Conservation (phyloP, 2,329 filamentous ascomycete genomes). For the Dothidotthia symphoricarpi region DNA sequence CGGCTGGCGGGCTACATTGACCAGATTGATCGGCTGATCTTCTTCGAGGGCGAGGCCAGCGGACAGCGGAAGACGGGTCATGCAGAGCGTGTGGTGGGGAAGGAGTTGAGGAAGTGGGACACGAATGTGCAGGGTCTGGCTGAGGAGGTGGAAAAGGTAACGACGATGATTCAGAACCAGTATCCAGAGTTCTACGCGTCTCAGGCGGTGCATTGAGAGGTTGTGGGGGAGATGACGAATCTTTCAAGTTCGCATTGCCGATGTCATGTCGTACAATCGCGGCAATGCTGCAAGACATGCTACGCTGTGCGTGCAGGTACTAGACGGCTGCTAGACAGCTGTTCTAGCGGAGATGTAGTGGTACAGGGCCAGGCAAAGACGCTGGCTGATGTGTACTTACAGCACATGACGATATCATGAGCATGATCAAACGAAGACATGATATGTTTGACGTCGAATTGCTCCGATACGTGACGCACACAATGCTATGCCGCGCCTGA, state of each 20-base stretch:
- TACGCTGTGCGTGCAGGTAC: too few relatives aligned
- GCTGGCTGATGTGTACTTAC: too few relatives aligned
- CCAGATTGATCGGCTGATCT: slow-evolving; percentile 85
- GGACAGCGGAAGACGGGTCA: slow-evolving; percentile 67
- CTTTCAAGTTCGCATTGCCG: too few relatives aligned
- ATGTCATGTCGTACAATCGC: too few relatives aligned
- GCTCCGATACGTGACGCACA: slow-evolving; percentile 3
- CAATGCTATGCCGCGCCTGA: slow-evolving; percentile 3
- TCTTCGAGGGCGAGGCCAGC: slow-evolving; percentile 76
- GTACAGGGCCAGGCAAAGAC: too few relatives aligned
- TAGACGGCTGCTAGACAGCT: too few relatives aligned
- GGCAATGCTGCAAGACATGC: slow-evolving; percentile 1
- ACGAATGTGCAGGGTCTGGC: slow-evolving; percentile 80
- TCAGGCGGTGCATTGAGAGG: slow-evolving; percentile 38
- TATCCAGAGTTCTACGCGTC: slow-evolving; percentile 62
- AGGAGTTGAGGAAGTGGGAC: slow-evolving; percentile 83
- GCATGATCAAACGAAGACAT: too few relatives aligned
- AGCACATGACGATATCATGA: too few relatives aligned
- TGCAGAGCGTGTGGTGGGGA: slow-evolving; percentile 58
- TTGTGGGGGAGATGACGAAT: background rate
- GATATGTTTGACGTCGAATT: too few relatives aligned
- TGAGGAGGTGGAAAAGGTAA: slow-evolving; percentile 86
- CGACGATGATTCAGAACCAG: slow-evolving; percentile 74
- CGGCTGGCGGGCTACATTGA: slow-evolving; percentile 86
- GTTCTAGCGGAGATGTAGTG: too few relatives aligned